These are phyloP conservation scores for Plasmodium vivax DNA, from an alignment of 169 alveolate genomes.

Conservation along the genomic window DNA sequence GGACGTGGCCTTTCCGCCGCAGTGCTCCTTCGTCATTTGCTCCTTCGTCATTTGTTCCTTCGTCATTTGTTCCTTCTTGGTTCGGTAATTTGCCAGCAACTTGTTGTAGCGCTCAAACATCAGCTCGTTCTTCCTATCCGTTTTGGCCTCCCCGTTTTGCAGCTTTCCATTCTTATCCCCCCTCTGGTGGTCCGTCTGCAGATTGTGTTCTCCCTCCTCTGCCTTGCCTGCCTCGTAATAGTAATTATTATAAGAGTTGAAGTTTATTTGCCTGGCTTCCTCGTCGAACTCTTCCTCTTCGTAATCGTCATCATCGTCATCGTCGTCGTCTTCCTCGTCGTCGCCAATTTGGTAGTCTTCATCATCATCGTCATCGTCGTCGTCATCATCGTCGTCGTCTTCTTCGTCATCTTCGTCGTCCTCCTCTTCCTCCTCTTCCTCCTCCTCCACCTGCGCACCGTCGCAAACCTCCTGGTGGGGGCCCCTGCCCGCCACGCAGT, in stretches of 20 bases:
- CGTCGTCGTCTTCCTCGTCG: not conserved
- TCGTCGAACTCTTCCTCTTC: constrained; percentile 45
- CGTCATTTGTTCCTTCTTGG: constrained; percentile 2
- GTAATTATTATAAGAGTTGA: constrained; percentile 52
- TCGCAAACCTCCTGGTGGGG: not conserved
- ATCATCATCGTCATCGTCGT: not conserved
- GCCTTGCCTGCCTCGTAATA: constrained; percentile 17
- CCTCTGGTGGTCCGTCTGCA: not conserved
- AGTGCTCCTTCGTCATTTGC: not conserved
- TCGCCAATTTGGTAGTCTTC: not conserved
- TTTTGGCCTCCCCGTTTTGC: not conserved
- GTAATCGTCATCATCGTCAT: not conserved
- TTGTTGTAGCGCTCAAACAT: constrained; percentile 52
- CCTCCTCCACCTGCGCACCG: not conserved
- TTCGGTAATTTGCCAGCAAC: constrained; percentile 3
- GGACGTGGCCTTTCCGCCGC: not conserved
- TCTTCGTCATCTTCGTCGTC: not conserved
- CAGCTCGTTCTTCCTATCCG: not conserved
- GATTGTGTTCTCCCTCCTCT: constrained; percentile 1
- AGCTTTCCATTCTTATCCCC: not conserved
- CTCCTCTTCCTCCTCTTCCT: not conserved
- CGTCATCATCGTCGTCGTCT: not conserved
- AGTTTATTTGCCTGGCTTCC: constrained; percentile 11
- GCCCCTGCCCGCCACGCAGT: not conserved
- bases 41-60: constrained; percentile 22